Base-by-base conservation (phyloP, 176 grass and related monocot species). In the Musa itinerans region DNA sequence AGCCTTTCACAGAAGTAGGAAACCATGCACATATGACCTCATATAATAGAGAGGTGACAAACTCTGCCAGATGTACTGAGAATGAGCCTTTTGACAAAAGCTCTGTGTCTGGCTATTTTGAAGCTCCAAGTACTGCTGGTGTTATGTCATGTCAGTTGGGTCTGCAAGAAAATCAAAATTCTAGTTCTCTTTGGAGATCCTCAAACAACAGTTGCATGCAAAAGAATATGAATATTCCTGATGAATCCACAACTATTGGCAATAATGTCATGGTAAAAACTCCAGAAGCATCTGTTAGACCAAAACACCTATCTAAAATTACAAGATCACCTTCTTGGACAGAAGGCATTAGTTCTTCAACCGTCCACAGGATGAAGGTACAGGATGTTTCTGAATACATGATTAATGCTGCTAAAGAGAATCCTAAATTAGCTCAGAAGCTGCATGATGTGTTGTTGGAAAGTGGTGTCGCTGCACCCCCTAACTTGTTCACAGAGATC, bases 331-430 rank as follows among this genome's bases (percentile, higher is more conserved):
- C 78, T 71, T 79, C 77, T 73, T 73, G 69, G 69, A 80, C 58
- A 34, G 78, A 72, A 15, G 78, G 87, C 80, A 71, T 86, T 79
- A 78, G 64, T 52, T 74, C 86, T 77, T 71, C 80, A 63, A 83
- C 83, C 84, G 81, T 91, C 34, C 78, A 85, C 63, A 91, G 88
- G 62, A 99, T 91, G 88, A 99, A 95, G 86, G 91, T 99, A 63
- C 91, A 99, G 65, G 86, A 99, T 87, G 92, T 99, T 65, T 99
- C 96, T 26, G 84, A 99, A 52, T 99, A 99, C 79, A 99, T 99
- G 96, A 99, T 99, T 85, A 84, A 99, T 73, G 96, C 96, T 59
- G 96, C 96, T 78, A 99, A 89, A 82, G 88, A 99, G 86, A 99
- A 99, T 69, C 96, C 96, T 25, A 81, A 89, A 78, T 84, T 99